These are phyloP conservation scores for Cystofilobasidium macerans DNA, from an alignment of 768 basidiomycete genomes.

Conservation along the genomic window DNA sequence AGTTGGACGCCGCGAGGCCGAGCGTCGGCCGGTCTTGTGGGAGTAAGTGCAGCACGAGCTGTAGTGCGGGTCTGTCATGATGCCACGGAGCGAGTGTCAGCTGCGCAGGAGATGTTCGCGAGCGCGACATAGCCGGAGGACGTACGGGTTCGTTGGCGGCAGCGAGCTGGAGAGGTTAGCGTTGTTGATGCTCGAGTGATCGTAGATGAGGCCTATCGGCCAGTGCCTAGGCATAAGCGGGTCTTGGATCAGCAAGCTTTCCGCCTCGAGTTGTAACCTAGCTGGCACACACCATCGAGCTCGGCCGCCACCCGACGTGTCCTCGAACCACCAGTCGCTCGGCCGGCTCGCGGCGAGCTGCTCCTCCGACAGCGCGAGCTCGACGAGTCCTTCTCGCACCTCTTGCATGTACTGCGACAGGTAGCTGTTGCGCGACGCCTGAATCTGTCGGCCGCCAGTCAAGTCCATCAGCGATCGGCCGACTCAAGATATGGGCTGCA, in stretches of 20 bases:
- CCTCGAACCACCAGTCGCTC: constrained; percentile 97
- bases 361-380: constrained; percentile 82
- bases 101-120: constrained; percentile 63
- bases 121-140: constrained; percentile 53
- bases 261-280: not conserved
- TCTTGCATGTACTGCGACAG: constrained; percentile 83
- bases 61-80: constrained; percentile 9
- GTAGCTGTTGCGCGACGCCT: constrained; percentile 82
- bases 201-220: constrained; percentile 90
- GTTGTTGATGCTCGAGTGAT: constrained; percentile 45
- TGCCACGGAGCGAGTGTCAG: not conserved
- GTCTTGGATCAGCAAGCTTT: not conserved
- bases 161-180: constrained; percentile 38
- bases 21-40: constrained; percentile 61
- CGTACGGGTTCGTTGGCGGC: constrained; percentile 4
- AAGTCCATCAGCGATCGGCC: not conserved
- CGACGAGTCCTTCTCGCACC: constrained; percentile 74
- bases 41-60: constrained; percentile 11
- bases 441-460: constrained; percentile 34
- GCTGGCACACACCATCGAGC: constrained; percentile 28
- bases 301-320: constrained; percentile 41
- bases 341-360: constrained; percentile 65
- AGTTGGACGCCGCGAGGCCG: constrained; percentile 68
- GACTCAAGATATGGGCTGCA: not conserved
- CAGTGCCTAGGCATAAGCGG: no score